Base-by-base conservation (phyloP, 805 yeast genomes). In the Spathaspora girioi region DNA sequence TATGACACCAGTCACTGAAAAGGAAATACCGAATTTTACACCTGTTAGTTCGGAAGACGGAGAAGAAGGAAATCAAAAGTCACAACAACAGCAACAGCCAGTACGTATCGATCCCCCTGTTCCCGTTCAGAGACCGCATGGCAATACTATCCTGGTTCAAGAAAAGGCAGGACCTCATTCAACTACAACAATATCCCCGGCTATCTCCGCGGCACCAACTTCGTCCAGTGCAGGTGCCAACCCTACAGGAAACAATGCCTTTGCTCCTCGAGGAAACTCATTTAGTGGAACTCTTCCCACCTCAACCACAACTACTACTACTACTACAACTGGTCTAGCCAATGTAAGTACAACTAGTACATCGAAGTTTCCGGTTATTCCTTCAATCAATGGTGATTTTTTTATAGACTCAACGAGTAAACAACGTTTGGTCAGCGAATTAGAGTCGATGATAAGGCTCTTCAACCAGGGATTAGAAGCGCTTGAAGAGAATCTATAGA, bases 1-100 rank as follows among this genome's bases (percentile, higher is more conserved):
- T 0, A 87, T 88, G 94, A 88, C 96, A 0, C 96, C 94, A 1
- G 82, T 87, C 4, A 78, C 89, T 2, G 96, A 88, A 57, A 83
- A 66, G 50, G 76, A 73, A 27, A 53, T 54, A 23, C 45, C 51
- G 7, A 53, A 48, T 27, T 51, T 57, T 14, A 29, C 51, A n/a
- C 45, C 49, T 14, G 45, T 46, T 15, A 23, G 48, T 41, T 46
- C 31, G 9, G 50, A 49, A 15, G 51, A 53, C 11, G 52, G 48
- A 4, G 51, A 50, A 3, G 56, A 54, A 12, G 59, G 56, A 15
- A 48, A 38, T 20, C 53, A 9, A 20, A 53, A 52, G 27, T 57
- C 46, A 64, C 58, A 26, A 49, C 60, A 43, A 43, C 58, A 9
- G 15, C 49, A 38, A 20, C 42, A 12, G 5, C 38, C 3, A 5